Base-by-base conservation (phyloP, 495 filamentous ascomycete species). In the Lasiosphaeria ovina region DNA sequence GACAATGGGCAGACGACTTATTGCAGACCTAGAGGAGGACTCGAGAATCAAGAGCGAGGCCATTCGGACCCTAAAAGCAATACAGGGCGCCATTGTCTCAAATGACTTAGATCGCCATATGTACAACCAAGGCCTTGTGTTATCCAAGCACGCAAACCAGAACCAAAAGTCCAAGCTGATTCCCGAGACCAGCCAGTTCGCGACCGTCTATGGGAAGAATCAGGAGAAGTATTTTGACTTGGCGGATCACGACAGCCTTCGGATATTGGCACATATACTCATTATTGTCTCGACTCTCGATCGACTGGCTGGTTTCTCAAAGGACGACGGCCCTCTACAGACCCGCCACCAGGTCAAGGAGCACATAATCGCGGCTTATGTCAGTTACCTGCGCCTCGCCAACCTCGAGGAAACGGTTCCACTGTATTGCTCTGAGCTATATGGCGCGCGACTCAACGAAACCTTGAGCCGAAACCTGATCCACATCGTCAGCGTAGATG, bases 351-450 rank as follows among this genome's bases (percentile, higher is more conserved):
- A 67, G 10, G 72, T 63, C 16, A 72, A 81, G 55, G 87, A 93
- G 63, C 85, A 86, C 65, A 76, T 89, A n/a, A 81, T 94, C 60
- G 81, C 90, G 1, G 87, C 84, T 14, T 97, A 98, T 68, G 87
- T 96, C 58, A 85, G 90, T 62, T 87, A 88, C 59, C 79, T 98
- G 11, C 82, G 87, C 34, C 74, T 87, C 40, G 81, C 82, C 35
- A 83, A 85, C 9, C 81, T 94, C 51, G 82, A 87, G 48, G 85
- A 91, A 51, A 72, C 93, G 45, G 86, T 95, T 55, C 93, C 93
- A 4, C 77, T 93, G 3, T 99, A 99, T 73, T 92, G 89, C 42
- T 88, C 90, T 33, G 85, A 89, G 64, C 78, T 98, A 3, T 81
- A 83, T 6, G 73, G 70, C 24, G 60, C 71, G 1, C 73, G 80